These are phyloP conservation scores for Xylona heveae DNA, from an alignment of 495 filamentous ascomycete genomes.

Conservation along the genomic window DNA sequence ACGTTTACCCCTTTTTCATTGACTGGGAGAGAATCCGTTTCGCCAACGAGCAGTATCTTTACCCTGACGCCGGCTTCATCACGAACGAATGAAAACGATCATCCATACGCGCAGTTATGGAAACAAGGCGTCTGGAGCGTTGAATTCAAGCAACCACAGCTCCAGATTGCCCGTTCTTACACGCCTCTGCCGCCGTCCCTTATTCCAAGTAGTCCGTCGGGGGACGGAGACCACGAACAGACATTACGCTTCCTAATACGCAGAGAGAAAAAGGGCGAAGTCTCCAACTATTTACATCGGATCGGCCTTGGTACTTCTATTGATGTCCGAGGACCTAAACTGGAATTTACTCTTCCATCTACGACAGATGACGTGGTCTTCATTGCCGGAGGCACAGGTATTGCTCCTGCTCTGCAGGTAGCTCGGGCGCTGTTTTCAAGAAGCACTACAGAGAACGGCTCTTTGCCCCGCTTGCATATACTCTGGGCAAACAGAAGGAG, in stretches of 20 bases:
- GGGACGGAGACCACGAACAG: constrained; percentile 7
- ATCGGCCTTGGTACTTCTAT: constrained; percentile 37
- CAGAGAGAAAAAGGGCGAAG: constrained; percentile 19
- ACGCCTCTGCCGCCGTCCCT: constrained; percentile 51
- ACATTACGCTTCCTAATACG: constrained; percentile 30
- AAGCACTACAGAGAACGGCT: constrained; percentile 1
- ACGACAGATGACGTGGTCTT: constrained; percentile 45
- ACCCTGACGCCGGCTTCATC: constrained; percentile 30
- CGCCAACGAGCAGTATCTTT: constrained; percentile 54
- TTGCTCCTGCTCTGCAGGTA: constrained; percentile 74
- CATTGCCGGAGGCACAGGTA: constrained; percentile 82
- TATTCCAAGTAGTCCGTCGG: constrained; percentile 10
- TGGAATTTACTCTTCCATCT: constrained; percentile 40
- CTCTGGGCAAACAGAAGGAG: constrained; percentile 43
- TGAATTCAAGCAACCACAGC: constrained; percentile 79
- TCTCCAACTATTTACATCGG: constrained; percentile 44
- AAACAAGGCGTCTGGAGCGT: constrained; percentile 48
- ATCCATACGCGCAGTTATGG: constrained; percentile 29
- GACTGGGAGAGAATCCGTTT: constrained; percentile 41
- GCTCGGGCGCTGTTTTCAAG: constrained; percentile 31
- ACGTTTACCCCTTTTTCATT: constrained; percentile 45
- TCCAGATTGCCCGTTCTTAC: constrained; percentile 77
- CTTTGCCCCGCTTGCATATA: constrained; percentile 27
- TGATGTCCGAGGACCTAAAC: constrained; percentile 55
- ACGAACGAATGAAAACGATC: constrained; percentile 15